Evolutionary conservation across 2,329 filamentous ascomycete species (phyloP), one percentile per base, ranked within the genome.

Genomic region (Fusarium brevicatenulatum): DNA sequence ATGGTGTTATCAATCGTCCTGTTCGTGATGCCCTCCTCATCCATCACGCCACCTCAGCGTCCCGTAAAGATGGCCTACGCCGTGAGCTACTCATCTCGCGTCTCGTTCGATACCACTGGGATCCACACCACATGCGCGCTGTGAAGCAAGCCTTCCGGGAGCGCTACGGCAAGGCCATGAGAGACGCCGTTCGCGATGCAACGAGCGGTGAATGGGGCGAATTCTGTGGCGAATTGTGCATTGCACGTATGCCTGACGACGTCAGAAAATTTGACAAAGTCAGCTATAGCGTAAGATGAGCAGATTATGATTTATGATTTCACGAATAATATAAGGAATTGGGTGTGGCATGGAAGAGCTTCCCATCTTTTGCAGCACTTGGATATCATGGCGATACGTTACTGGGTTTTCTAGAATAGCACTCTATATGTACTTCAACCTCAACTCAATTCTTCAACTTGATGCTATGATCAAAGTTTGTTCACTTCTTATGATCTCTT

Each of bases 1-100:
- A 98, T 83, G 96, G 96, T 78, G 91, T 97, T 64, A 97, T 98
- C 85, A 98, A 98, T 84, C 93, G 93, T 66, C 95, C 96, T 10
- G 94, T 97, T 71, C 93, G 96, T 62, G 96, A 98, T 81, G 94
- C 95, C 7, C 88, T 98, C 42, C 91, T 98, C 6, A 86, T 99
- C 4, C 91, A 97, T 82, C 96, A 98, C 84, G 95, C 96, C 4
- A 90, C 98, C 73, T 92, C 91, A 25, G 89, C 92, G 50, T 91
- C 92, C 7, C 89, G 87, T 72, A 89, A 89, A 71, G 93, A 95
- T 78, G 83, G 88, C 59, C 86, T 95, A 71, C 91, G 95, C 36
- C 92, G 93, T 50, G 95, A 98, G 80, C 85, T 98, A 54, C 89
- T 99, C 56, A 97, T 97, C 72, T 95, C 92, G 7, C 89, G 96